Conservation (phyloP, 1,284 basidiomycete species). For the Fomitopsis palustris region DNA sequence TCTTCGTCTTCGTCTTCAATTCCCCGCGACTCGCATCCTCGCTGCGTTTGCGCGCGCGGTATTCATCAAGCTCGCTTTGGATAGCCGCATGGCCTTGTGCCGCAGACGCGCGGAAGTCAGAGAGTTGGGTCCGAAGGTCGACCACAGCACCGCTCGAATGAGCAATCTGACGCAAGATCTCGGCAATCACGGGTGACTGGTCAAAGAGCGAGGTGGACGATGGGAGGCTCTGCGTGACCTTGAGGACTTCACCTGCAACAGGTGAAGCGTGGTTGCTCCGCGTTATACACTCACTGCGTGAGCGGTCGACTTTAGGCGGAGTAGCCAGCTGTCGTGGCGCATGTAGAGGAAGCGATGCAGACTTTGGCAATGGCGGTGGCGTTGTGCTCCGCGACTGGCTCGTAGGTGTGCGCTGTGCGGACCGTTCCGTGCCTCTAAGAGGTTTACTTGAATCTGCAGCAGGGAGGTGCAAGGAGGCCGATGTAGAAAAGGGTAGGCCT, state of each 20-base stretch:
- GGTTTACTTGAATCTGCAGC: conserved; percentile 44
- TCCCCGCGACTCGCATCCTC: conserved; percentile 82
- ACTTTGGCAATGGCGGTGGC: conserved; percentile 80
- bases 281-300: conserved; percentile 3
- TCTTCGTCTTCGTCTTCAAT: conserved; percentile 78
- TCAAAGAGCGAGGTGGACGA: conserved; percentile 42
- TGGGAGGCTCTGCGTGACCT: conserved; percentile 14
- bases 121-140: conserved; percentile 77
- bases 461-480: conserved; percentile 13
- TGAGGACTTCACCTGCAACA: conserved; percentile 15
- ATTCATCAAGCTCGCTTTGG: conserved; percentile 69
- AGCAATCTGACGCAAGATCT: conserved; percentile 77
- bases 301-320: conserved; percentile 21
- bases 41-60: conserved; percentile 74
- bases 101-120: conserved; percentile 61
- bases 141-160: conserved; percentile 61
- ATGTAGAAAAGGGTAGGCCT: conserved; percentile 45
- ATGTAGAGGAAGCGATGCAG: conserved; percentile 74
- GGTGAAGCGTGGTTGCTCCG: conserved; percentile 19
- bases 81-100: conserved; percentile 63
- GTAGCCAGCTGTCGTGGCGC: conserved; percentile 38
- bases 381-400: conserved; percentile 52
- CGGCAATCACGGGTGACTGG: conserved; percentile 68
- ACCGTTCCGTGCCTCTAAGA: conserved; percentile 56
- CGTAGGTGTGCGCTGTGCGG: conserved; percentile 35